Evolutionary conservation across 345 rosid genomes (phyloP), one percentile per base, ranked within the genome.

Genomic region (Gossypium anomalum): DNA sequence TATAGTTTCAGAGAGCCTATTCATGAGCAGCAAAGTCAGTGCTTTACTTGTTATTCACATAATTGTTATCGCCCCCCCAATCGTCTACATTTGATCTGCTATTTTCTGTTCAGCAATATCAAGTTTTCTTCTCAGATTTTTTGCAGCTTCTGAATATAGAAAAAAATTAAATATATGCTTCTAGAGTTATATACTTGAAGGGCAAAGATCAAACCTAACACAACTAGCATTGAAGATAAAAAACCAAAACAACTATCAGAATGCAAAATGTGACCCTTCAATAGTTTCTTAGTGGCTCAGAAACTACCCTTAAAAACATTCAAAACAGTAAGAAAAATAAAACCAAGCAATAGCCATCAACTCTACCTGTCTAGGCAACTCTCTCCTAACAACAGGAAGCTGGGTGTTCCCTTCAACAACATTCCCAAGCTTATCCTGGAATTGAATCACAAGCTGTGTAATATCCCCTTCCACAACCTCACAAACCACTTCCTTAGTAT

Each of bases 401-500:
- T 89, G 88, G 15, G 97, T 94, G 71, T 92, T 91, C 57, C 98
- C 98, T 82, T 94, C 98, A 63, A 92, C 92, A 4, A 89, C 89
- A 88, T 92, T 92, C 20, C 98, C 98, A 71, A 94, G 88, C 89
- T 94, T 94, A 82, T 94, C 98, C 78, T 84, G 95, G 81, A 86
- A 94, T 84, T 92, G 97, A 34, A 94, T 86, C 48, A 83, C 81
- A 60, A 94, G 67, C 87, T 91, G 97, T 6, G 98, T 92, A 19
- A 92, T 83, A 72, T 94, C 98, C 66, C 98, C 98, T 89, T 94
- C 98, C 73, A 92, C 97, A 76, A 95, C 96, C 88, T 95, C 98
- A 84, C 99, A 96, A 49, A 93, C 99, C 61, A 96, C 97, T 82
- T 96, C 99, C 70, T 85, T 89, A 0, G 98, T 96, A 75, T 93